Percentiles rank a stretch among this genome's conserved stretches.
Evolutionary conservation across 371 early-diverging fungal species (phyloP).

Genomic region (Rhizopus delemar): DNA sequence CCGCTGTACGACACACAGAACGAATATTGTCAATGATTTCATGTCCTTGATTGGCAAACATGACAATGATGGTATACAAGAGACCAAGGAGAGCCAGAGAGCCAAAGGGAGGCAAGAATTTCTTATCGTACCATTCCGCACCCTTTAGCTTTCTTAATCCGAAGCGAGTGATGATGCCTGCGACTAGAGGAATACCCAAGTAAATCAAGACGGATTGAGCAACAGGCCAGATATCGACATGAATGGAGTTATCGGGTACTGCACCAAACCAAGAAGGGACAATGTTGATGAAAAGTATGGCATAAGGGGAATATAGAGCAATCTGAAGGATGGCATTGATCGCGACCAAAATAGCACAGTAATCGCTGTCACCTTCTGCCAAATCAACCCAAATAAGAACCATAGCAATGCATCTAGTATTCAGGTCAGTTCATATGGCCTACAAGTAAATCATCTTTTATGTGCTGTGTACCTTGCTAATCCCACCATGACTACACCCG

Average conservation of each 20-base stretch:
- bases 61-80: slow-evolving; percentile 70
- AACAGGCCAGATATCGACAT: slow-evolving; percentile 60
- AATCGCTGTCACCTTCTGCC: slow-evolving; percentile 66
- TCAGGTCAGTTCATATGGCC: neutral
- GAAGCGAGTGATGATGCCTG: slow-evolving; percentile 61
- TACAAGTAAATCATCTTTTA: neutral
- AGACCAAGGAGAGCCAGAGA: slow-evolving; percentile 63
- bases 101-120: slow-evolving; percentile 57
- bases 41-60: slow-evolving; percentile 78
- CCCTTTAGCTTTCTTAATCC: slow-evolving; percentile 35
- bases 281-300: slow-evolving; percentile 59
- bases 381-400: slow-evolving; percentile 78
- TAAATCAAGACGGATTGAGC: slow-evolving; percentile 65
- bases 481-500: slow-evolving; percentile 77
- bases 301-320: slow-evolving; percentile 63
- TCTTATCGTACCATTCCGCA: slow-evolving; percentile 56
- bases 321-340: slow-evolving; percentile 74
- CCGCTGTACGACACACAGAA: slow-evolving; percentile 64
- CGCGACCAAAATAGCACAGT: slow-evolving; percentile 70
- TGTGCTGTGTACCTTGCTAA: slow-evolving; percentile 43
- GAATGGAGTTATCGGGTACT: slow-evolving; percentile 32
- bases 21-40: slow-evolving; percentile 67
- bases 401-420: slow-evolving; percentile 74
- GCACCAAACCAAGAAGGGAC: slow-evolving; percentile 53
- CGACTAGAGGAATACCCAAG: slow-evolving; percentile 70